Evolutionary conservation across 176 grass and related monocot genomes (phyloP), one percentile per base, ranked within the genome.

Genomic region (Triticum dicoccoides): DNA sequence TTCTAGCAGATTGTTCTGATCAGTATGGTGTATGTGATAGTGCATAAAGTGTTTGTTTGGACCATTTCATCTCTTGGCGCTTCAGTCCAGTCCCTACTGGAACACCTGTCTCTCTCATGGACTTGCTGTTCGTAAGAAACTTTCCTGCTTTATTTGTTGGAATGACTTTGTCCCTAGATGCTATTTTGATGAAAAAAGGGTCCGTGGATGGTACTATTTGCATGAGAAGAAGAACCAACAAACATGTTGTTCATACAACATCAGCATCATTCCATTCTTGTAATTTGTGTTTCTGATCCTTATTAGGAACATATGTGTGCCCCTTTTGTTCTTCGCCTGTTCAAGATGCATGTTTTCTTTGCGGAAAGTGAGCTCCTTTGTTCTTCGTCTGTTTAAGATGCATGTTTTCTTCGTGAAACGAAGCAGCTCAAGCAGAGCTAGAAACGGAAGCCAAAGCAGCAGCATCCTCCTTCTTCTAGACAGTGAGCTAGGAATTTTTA

Each of bases 111-210:
- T n/a, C 65, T 79, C 13, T 21, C 25, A 65, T 79, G 80, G 44
- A 65, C n/a, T 73, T 45, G 44, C 21, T 87, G 27, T 87, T 79
- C 76, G 84, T 84, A 69, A 76, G 15, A 51, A 67, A 15, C 42
- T 77, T 84, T 80, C 75, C 27, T 75, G 59, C 51, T 87, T 79
- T 18, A 51, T 29, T 24, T 75, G 72, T 30, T 49, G 0, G 29
- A 74, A 47, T 15, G 4, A n/a, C 25, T 3, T 15, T 62, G 29
- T 77, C 25, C 29, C 13, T 87, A 45, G 29, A 73, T 41, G 42
- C 47, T 58, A 61, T 66, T 30, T 17, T 37, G 62, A 32, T 66
- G 80, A 54, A 85, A 79, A 79, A 73, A 47, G 33, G 35, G 58
- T 59, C 65, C 23, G 33, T 67, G 29, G 21, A 45, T 3, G 8